Percentiles rank a stretch among this genome's conserved stretches.
These are phyloP conservation scores for Hydnum rufescens DNA, from an alignment of 768 basidiomycete species.

Conservation along the genomic window DNA sequence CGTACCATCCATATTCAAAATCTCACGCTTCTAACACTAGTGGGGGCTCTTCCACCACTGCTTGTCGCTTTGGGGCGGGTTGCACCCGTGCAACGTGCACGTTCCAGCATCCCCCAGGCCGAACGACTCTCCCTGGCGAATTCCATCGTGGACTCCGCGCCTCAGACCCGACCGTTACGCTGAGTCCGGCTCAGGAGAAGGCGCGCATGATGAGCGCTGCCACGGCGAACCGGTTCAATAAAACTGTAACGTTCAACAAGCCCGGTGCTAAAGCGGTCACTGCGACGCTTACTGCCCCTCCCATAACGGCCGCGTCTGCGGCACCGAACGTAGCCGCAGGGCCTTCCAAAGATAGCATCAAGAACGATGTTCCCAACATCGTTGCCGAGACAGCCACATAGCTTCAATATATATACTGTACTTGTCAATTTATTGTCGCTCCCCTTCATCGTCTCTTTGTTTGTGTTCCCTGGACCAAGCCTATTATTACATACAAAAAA, in stretches of 20 bases:
- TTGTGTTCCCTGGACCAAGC: no score
- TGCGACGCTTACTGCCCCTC: background rate
- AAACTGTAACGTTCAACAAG: background rate
- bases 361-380: no score
- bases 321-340: background rate
- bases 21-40: slow-evolving; percentile 1
- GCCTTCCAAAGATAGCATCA: background rate
- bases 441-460: no score
- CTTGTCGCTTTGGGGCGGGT: slow-evolving; percentile 65
- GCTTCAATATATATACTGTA: no score
- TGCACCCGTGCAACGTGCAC: slow-evolving; percentile 76
- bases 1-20: slow-evolving; percentile 2
- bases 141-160: slow-evolving; percentile 54
- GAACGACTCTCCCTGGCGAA: slow-evolving; percentile 44
- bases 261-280: background rate
- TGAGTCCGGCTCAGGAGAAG: background rate
- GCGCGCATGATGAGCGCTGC: background rate
- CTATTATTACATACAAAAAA: no score
- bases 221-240: background rate
- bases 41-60: no score
- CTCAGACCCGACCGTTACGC: background rate
- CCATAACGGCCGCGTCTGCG: background rate
- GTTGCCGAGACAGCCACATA: no score
- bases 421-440: no score
- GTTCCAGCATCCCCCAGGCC: slow-evolving; percentile 83